phyloP scores from a whole-genome alignment of 2,329 filamentous ascomycete genomes.

The Rhexocercosporidium sp. region DNA sequence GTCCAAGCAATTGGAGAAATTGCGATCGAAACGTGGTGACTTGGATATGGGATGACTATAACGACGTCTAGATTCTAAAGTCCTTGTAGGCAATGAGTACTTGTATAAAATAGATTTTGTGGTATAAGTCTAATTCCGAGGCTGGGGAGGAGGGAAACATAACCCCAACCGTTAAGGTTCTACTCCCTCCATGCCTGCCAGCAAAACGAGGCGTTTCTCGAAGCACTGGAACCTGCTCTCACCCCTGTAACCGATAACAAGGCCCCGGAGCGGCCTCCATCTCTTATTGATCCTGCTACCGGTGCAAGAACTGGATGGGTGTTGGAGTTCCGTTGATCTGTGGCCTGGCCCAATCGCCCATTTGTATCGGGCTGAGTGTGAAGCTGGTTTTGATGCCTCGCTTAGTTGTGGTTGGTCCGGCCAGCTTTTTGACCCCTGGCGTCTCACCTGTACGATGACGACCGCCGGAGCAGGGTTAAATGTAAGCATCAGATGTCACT shows the following conservation, averaged over 20 bases:
- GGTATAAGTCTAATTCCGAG: not conserved
- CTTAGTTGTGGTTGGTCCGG: conserved; percentile 13
- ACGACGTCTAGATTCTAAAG: not conserved
- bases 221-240: conserved; percentile 1
- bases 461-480: not conserved
- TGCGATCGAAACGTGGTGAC: not conserved
- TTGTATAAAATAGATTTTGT: not conserved
- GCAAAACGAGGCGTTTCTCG: conserved; percentile 6
- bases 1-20: not conserved
- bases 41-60: not conserved
- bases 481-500: not conserved
- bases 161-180: not conserved
- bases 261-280: not conserved
- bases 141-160: not conserved
- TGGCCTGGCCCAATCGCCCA: conserved; percentile 1
- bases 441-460: conserved; percentile 24
- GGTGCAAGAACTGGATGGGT: not conserved
- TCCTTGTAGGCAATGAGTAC: not conserved
- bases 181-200: conserved; percentile 1
- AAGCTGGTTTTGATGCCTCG: conserved; percentile 9
- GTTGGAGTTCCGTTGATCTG: conserved; percentile 7
- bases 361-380: conserved; percentile 8
- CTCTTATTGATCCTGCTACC: not conserved
- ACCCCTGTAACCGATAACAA: not conserved
- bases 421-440: conserved; percentile 23